Percentiles rank a stretch among this genome's conserved stretches.
Evolutionary conservation across 75 land plant genomes (phyloP).

Genomic region (Sequoiadendron giganteum): DNA sequence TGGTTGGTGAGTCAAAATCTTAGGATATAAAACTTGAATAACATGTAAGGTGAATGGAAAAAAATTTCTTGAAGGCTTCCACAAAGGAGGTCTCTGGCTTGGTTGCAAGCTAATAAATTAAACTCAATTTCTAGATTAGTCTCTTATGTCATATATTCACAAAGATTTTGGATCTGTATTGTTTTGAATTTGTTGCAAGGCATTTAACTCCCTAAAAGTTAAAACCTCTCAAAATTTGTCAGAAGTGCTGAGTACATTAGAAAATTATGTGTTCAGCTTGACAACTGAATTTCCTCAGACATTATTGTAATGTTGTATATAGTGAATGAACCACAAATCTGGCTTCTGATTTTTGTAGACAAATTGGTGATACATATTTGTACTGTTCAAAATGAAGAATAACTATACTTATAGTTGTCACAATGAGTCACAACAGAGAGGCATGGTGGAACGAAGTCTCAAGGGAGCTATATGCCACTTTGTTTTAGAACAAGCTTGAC

Average conservation of each 20-base stretch:
- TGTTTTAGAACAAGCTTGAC: neutral
- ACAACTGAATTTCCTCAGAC: neutral
- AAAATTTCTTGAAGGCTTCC: neutral
- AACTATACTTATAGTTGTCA: neutral
- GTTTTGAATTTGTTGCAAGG: neutral
- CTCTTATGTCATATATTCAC: neutral
- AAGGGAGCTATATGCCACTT: neutral
- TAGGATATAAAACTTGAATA: neutral
- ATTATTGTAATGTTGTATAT: neutral
- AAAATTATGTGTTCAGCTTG: neutral
- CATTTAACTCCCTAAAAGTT: neutral
- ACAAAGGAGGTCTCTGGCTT: neutral
- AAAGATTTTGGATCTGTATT: neutral
- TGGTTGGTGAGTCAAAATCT: neutral
- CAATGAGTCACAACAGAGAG: neutral
- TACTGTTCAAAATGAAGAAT: neutral
- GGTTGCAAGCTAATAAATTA: neutral
- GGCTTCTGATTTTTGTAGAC: neutral
- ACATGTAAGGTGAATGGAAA: neutral
- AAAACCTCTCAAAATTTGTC: neutral
- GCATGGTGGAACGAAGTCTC: neutral
- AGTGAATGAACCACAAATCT: neutral
- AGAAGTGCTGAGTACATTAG: neutral
- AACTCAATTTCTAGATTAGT: neutral
- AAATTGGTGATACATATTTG: too few relatives aligned